Evolutionary conservation across 371 early-diverging fungal species (phyloP), one percentile per base, ranked within the genome.

Genomic region (Syncephalis fuscata): DNA sequence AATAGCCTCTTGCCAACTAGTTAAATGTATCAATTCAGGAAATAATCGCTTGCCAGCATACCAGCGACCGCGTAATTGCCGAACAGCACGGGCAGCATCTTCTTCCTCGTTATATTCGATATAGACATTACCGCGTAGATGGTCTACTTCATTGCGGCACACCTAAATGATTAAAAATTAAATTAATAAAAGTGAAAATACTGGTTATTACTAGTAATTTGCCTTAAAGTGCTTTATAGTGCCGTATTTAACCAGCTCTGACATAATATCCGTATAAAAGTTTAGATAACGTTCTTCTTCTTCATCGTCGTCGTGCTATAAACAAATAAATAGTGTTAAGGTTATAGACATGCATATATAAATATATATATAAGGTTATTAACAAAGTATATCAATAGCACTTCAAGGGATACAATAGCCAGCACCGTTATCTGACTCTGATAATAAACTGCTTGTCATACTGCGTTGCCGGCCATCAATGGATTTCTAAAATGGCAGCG

Each of bases 101-200:
- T 46, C 48, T 27, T 63, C 59, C 10, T 46, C 58, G 25, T 32
- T 22, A 48, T 63, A 65, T 39, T 65, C 61, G 15, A 65, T 52
- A 48, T 64, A 65, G 3, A 65, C 63, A 48, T 65, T 65, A 32
- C 65, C 65, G 20, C 63, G 58, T 10, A 65, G 55, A 44, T 65
- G 65, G 15, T 49, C 45, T 16, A 54, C 50, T 47, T 57, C 50
- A 44, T 65, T 65, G 39, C 49, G 49, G 48, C 65, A 65, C 0
- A 63, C 56, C 56, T 56, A 14, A n/a, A n/a, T n/a, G n/a, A n/a
- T n/a, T n/a, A n/a, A n/a, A n/a, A n/a, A n/a, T n/a, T n/a, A n/a
- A n/a, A 22, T 22, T 39, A 25, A 2, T 20, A 45, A 39, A 21
- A n/a, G 21, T 16, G 22, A 20, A n/a, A 16, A 17, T 23, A 11